A percentile compares a stretch with the other conserved stretches of the same genome.
Evolutionary conservation across 1,284 basidiomycete genomes (phyloP).

Genomic region (Heterobasidion parviporum): DNA sequence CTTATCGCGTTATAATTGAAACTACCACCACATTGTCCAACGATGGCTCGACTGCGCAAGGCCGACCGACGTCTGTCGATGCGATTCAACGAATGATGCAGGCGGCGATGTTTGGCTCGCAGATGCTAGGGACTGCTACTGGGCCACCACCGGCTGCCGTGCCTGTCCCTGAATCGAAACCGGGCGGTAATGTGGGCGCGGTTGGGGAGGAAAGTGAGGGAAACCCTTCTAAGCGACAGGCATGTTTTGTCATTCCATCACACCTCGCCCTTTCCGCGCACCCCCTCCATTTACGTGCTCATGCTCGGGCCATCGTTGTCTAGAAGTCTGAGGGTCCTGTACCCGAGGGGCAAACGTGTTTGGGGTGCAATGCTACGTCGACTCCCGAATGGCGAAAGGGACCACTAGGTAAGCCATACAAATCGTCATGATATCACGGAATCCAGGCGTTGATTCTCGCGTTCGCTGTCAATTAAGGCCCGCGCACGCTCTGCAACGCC

Average conservation of each 20-base stretch:
- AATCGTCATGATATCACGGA: not conserved
- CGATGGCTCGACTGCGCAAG: constrained; percentile 17
- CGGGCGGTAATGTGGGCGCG: constrained; percentile 17
- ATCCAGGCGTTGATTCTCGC: not conserved
- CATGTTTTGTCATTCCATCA: constrained; percentile 16
- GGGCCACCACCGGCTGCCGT: not conserved
- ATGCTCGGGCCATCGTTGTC: constrained; percentile 7
- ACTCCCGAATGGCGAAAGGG: constrained; percentile 80
- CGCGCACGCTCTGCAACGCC: constrained; percentile 68
- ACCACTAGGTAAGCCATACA: constrained; percentile 55
- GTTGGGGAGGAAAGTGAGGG: constrained; percentile 10
- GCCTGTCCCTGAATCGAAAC: constrained; percentile 1
- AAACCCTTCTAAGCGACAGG: constrained; percentile 30
- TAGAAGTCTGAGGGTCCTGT: constrained; percentile 36
- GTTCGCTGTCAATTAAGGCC: constrained; percentile 33
- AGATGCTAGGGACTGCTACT: constrained; percentile 28
- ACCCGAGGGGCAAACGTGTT: constrained; percentile 59
- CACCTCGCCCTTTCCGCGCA: constrained; percentile 10
- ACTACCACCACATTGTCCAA: constrained; percentile 23
- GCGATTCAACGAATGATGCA: constrained; percentile 37
- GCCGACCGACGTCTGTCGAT: constrained; percentile 25
- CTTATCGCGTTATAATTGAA: constrained; percentile 36
- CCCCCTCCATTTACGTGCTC: constrained; percentile 3
- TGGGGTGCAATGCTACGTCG: constrained; percentile 74
- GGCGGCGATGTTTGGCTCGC: constrained; percentile 42